Evolutionary conservation across 768 basidiomycete genomes (phyloP), one percentile per base, ranked within the genome.

Genomic region (Galerina marginata): DNA sequence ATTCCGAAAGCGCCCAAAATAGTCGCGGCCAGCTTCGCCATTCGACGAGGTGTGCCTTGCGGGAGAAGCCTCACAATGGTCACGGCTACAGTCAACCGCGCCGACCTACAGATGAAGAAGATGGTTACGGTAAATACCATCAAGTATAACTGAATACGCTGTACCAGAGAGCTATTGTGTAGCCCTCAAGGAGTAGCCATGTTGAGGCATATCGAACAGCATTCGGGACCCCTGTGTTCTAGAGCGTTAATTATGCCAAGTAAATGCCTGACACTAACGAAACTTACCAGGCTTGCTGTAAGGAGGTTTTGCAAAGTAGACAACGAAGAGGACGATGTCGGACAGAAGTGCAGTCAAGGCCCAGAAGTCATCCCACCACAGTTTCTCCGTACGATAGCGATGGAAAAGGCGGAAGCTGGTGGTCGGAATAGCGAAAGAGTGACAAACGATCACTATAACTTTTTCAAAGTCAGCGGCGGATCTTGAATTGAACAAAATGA

Each of bases 301-400:
- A 20, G 20, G 20, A 20, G 20, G 20, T 20, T 20, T 20, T 20
- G 20, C 20, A 20, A 20, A 20, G 20, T 20, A 20, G 26, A 47
- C 26, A 1, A 26, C 39, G 20, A 58, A 58, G 14, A 56, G 43
- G 15, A 38, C 33, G 6, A 46, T 16, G 39, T 58, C 56, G 25
- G 11, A 20, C 20, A 48, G 12, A 2, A 58, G 38, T 26, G 56
- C 56, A 2, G 49, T 47, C n/a, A 47, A 23, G 11, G 56, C 56
- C 56, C 56, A 58, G 10, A 58, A 40, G 26, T 58, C 56, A 15
- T 58, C 56, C 56, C 56, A 58, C 56, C 56, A 58, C 6, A 58
- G 14, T 48, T 48, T 47, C 3, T 25, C 46, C 25, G 40, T 12
- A 37, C 37, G 25, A 12, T 11, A 23, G 10, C 56, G 33, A 15